Evolutionary conservation across 257 asterid genomes (phyloP), one percentile per base, ranked within the genome.

Genomic region (Cruciata laevipes): DNA sequence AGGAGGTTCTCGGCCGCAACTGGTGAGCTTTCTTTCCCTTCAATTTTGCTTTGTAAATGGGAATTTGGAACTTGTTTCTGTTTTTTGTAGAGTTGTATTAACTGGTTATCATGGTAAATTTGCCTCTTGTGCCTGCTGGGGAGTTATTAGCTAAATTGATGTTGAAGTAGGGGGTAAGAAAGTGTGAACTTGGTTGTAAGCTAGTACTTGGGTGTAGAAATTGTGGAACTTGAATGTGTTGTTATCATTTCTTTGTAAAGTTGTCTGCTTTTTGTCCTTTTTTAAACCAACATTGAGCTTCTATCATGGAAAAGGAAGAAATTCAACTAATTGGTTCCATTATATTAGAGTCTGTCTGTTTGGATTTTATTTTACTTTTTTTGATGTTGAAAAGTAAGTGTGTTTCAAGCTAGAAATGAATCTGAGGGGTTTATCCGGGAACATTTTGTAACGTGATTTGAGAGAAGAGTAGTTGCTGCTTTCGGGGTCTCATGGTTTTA

Each of bases 1-100:
- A 92, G 82, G 96, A 92, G 68, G 87, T 92, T 68, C 96, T 92
- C 5, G 96, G 96, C n/a, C 86, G 95, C 21, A 92, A 92, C 67
- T 92, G 96, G 97, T 88, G 47, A 76, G 82, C 51, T 21, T 25
- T 35, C 7, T 0, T 31, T 6, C 21, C 61, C 11, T 18, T 20
- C 40, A 18, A 3, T 27, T 38, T 35, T 38, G 47, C 10, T 10
- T 38, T 38, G 2, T 1, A 10, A 38, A 7, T 7, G 9, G 47
- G 47, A 10, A 38, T 35, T 5, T 35, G 38, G 38, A 35, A 7
- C 38, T 35, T 35, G 38, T 6, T 6, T 7, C 7, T 7, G 38
- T 42, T 11, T 42, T 40, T 42, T 12, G 51, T 12, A 12, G 18
- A 3, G 55, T 16, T 16, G 16, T 13, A 47, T 9, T 16, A 14